Conservation (phyloP, 2,329 filamentous ascomycete species). For the Xylariaceae sp. region DNA sequence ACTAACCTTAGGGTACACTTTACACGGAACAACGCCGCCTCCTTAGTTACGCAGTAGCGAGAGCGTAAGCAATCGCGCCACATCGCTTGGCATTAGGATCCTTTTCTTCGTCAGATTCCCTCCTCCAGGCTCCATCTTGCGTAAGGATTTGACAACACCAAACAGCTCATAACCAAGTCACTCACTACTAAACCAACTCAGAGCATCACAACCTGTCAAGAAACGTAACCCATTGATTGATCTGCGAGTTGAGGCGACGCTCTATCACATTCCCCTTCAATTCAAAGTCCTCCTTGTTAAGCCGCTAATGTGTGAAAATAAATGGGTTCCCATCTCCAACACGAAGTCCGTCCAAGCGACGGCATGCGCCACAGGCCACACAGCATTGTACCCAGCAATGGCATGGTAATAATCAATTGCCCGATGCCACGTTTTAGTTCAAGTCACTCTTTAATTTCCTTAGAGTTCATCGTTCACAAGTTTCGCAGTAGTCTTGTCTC, state of each 20-base stretch:
- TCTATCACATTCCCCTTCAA: background rate
- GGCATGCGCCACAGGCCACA: too few species aligned
- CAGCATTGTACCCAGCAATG: too few species aligned
- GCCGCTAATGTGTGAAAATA: background rate
- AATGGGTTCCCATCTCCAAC: too few species aligned
- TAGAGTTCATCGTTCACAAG: background rate
- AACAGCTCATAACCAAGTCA: background rate
- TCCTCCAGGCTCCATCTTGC: conserved; percentile 13
- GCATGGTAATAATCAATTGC: conserved; percentile 22
- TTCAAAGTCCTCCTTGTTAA: too few species aligned
- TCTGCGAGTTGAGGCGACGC: conserved; percentile 10
- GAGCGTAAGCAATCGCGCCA: too few species aligned
- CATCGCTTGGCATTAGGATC: too few species aligned
- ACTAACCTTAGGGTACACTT: too few species aligned
- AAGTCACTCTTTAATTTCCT: background rate
- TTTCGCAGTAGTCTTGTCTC: background rate
- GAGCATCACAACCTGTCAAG: background rate
- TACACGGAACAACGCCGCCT: too few species aligned
- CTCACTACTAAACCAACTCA: background rate
- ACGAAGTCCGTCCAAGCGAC: too few species aligned
- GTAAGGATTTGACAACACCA: conserved; percentile 2
- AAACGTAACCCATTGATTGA: conserved; percentile 22
- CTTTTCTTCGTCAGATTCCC: conserved; percentile 22
- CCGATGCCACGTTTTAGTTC: conserved; percentile 21
- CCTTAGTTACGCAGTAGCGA: too few species aligned